phyloP scores from a whole-genome alignment of 495 filamentous ascomycete genomes.

The Lophium mytilinum region DNA sequence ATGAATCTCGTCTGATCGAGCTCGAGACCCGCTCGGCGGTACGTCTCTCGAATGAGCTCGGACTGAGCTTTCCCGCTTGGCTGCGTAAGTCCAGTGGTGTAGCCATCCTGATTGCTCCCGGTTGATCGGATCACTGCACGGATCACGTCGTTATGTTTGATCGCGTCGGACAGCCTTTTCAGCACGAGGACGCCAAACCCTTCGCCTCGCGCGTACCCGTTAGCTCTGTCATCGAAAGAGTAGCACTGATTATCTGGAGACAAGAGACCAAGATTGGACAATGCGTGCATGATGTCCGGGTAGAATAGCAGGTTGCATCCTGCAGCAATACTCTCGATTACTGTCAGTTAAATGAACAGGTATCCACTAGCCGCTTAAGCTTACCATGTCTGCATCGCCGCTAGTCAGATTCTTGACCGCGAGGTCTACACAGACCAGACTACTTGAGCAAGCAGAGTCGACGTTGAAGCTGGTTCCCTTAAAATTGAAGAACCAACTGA shows the following conservation, averaged over 20 bases:
- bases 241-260: constrained; percentile 7
- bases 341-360: neutral
- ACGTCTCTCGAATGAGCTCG: neutral
- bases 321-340: neutral
- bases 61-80: neutral
- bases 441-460: constrained; percentile 3
- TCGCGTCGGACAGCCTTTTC: constrained; percentile 28
- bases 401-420: neutral
- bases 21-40: constrained; percentile 20
- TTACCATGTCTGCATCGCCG: neutral
- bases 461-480: neutral
- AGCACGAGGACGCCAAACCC: constrained; percentile 15
- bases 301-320: neutral
- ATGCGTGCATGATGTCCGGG: neutral
- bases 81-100: constrained; percentile 22
- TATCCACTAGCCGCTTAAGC: neutral
- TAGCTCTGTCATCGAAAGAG: constrained; percentile 10
- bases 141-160: constrained; percentile 31
- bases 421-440: neutral
- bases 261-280: constrained; percentile 2
- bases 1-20: neutral
- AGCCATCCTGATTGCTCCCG: constrained; percentile 38
- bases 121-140: constrained; percentile 37
- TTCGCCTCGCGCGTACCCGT: constrained; percentile 17
- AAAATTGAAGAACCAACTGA: constrained; percentile 1